phyloP scores from a whole-genome alignment of 1,284 basidiomycete species.

The Veloboletus limbatus region DNA sequence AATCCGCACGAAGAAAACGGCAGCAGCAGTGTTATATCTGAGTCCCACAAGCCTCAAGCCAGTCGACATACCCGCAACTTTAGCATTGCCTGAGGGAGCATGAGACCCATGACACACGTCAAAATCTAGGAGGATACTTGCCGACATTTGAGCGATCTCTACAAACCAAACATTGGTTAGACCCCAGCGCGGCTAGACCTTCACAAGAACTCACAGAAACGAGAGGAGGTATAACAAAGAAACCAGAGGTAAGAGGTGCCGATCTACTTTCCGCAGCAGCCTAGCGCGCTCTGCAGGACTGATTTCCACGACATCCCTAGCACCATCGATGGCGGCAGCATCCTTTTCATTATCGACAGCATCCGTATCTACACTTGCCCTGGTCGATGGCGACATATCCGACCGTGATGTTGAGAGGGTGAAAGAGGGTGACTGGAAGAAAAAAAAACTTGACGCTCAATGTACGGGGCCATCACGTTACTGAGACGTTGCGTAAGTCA shows the following conservation, averaged over 20 bases:
- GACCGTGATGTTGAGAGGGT: not conserved
- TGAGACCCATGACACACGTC: not conserved
- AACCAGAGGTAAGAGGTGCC: conserved; percentile 48
- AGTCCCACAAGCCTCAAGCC: conserved; percentile 41
- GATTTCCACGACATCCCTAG: conserved; percentile 8
- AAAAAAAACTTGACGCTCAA: not conserved
- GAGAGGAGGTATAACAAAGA: conserved; percentile 59
- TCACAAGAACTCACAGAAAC: conserved; percentile 43
- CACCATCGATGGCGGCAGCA: not conserved
- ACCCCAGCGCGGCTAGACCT: not conserved
- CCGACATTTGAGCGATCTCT: conserved; percentile 40
- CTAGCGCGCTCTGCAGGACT: conserved; percentile 33
- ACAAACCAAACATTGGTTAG: conserved; percentile 1
- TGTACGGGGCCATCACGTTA: not conserved
- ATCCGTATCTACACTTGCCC: conserved; percentile 16
- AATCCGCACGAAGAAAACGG: conserved; percentile 46
- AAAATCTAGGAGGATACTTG: conserved; percentile 7
- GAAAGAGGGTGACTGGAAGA: not conserved
- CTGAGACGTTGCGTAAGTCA: not conserved
- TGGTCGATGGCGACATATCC: conserved; percentile 13
- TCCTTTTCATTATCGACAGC: conserved; percentile 18
- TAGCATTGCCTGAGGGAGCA: conserved; percentile 29
- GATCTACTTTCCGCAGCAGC: conserved; percentile 49
- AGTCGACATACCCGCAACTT: conserved; percentile 42
- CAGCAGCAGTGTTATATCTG: conserved; percentile 46